Evolutionary conservation across 2,329 filamentous ascomycete species (phyloP), one percentile per base, ranked within the genome.

Genomic region (Albophoma yamanashiensis): DNA sequence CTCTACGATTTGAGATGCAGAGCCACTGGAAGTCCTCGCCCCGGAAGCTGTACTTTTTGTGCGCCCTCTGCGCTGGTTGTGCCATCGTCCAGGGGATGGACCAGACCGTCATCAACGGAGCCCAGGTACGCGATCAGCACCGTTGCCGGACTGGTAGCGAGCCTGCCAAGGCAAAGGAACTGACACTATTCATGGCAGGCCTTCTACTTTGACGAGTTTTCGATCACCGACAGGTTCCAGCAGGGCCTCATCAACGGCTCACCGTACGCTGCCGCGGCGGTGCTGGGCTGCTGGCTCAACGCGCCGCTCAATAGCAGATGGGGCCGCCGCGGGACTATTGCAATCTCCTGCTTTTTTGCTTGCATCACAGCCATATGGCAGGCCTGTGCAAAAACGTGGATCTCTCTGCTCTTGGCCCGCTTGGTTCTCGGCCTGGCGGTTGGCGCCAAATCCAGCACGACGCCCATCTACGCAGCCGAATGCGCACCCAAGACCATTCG

Each of bases 401-500:
- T 57, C 27, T 53, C 83, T 77, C 78, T 89, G 61, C 80, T 91
- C 61, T 74, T 83, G 57, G 83, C 83, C 55, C 82, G 88, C 27
- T 84, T 89, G 64, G 75, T 84, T 17, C 79, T 90, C 60, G 88
- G 88, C 0, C 80, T 91, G 50, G 87, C 84, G 1, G 86, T 89
- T 63, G 87, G 86, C 8, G 79, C 83, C 40, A 89, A 89, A 68
- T 82, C 82, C 15, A 80, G 79, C 6, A 84, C 79, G 0, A 82
- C 86, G 0, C 89, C 89, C 0, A 83, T 92, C 55, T 92, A 89
- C 66, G 84, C 87, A 0, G 88, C 89, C 1, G 89, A 91, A 69
- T 88, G 83, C 55, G 81, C 85, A 0, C 88, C 88, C 0, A 83
- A 87, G 2, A 68, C 76, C 6, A 85, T 91, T 58, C 82, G 88